Conservation (phyloP, 306 rosid species). For the Lablab purpureus region DNA sequence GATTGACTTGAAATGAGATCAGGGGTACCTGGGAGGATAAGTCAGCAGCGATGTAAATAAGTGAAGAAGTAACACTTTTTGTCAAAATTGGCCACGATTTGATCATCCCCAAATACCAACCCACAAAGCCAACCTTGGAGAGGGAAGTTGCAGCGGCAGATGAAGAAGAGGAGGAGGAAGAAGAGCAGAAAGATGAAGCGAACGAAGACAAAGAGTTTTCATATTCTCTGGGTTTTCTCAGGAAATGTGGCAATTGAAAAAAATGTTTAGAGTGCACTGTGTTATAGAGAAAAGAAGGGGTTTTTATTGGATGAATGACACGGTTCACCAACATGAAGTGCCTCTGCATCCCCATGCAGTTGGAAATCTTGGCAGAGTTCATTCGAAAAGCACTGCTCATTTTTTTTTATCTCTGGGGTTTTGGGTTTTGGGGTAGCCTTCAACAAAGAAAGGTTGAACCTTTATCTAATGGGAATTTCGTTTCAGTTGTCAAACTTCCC, state of each 20-base stretch:
- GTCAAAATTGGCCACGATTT: conserved; percentile 73
- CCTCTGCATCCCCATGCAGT: conserved; percentile 44
- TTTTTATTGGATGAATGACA: conserved; percentile 36
- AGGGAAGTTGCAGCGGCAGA: conserved; percentile 46
- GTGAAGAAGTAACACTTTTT: conserved; percentile 73
- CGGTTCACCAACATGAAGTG: conserved; percentile 41
- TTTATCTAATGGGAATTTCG: not conserved
- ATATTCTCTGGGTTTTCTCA: conserved; percentile 53
- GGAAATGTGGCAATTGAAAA: conserved; percentile 51
- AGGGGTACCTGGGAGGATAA: conserved; percentile 78
- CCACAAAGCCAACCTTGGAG: conserved; percentile 64
- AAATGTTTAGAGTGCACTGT: conserved; percentile 51
- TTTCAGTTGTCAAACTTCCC: conserved; percentile 15
- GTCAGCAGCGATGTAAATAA: conserved; percentile 84
- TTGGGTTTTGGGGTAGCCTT: not conserved
- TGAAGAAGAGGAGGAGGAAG: conserved; percentile 54
- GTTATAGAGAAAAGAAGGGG: conserved; percentile 40
- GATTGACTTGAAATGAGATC: not conserved
- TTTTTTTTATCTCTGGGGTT: not conserved
- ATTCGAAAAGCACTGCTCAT: conserved; percentile 54
- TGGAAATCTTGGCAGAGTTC: conserved; percentile 41
- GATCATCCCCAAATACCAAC: conserved; percentile 86
- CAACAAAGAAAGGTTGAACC: not conserved
- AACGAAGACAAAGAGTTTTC: conserved; percentile 52
- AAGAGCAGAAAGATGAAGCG: conserved; percentile 61